phyloP scores from a whole-genome alignment of 2,329 filamentous ascomycete species.

The Stagonosporopsis rhizophila region DNA sequence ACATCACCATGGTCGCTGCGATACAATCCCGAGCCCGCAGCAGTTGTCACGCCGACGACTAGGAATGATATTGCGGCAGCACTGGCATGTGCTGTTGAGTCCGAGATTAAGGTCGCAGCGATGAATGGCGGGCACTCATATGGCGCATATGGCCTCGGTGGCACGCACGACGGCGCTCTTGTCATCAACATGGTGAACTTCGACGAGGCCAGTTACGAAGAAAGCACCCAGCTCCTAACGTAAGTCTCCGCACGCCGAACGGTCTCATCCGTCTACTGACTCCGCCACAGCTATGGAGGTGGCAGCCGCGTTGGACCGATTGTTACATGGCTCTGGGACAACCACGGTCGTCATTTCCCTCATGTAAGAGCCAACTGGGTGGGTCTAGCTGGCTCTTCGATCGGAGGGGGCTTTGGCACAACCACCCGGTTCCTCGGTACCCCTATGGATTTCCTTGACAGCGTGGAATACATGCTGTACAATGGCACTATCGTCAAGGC shows the following conservation, averaged over 20 bases:
- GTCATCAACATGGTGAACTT: conserved; percentile 25
- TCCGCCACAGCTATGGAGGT: conserved; percentile 18
- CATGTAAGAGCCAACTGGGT: conserved; percentile 26
- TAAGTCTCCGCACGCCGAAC: neutral
- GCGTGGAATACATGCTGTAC: conserved; percentile 22
- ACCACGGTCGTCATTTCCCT: conserved; percentile 27
- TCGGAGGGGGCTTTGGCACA: conserved; percentile 25
- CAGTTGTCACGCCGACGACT: conserved; percentile 15
- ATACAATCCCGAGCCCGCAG: conserved; percentile 25
- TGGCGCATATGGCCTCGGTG: conserved; percentile 25
- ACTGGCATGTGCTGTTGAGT: conserved; percentile 21
- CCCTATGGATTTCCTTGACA: conserved; percentile 25
- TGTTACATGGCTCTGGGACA: conserved; percentile 27
- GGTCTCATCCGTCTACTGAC: neutral
- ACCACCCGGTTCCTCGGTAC: conserved; percentile 27
- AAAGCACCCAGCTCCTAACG: conserved; percentile 16
- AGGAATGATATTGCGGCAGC: conserved; percentile 20
- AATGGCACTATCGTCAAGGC: conserved; percentile 30
- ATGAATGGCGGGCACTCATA: conserved; percentile 27
- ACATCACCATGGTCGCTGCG: conserved; percentile 23
- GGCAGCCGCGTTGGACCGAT: conserved; percentile 25
- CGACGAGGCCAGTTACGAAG: conserved; percentile 18
- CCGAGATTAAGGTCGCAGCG: conserved; percentile 20
- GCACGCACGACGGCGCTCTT: conserved; percentile 17
- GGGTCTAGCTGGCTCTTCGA: conserved; percentile 23